A percentile compares a stretch with the other conserved stretches of the same genome.
These are phyloP conservation scores for Aeschynomene evenia DNA, from an alignment of 306 rosid genomes.

Conservation along the genomic window DNA sequence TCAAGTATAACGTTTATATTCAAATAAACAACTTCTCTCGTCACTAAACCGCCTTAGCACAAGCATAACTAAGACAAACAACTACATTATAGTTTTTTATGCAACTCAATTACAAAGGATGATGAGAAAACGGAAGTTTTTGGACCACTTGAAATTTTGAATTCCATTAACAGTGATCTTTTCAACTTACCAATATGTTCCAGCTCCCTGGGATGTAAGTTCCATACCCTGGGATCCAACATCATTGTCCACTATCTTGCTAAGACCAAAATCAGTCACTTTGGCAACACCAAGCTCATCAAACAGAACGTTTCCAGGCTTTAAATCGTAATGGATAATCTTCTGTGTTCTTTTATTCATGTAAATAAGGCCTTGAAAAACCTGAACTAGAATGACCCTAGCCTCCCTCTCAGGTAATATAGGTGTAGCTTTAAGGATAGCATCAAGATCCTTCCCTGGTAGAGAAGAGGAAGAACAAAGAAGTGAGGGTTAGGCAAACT, in stretches of 20 bases:
- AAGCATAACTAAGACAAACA: background rate
- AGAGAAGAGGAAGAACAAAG: conserved; percentile 13
- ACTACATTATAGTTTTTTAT: background rate
- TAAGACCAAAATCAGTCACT: conserved; percentile 99
- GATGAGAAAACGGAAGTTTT: background rate
- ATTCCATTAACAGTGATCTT: conserved; percentile 26
- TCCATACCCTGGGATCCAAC: conserved; percentile 99
- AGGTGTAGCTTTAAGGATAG: conserved; percentile 87
- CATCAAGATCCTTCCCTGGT: conserved; percentile 98
- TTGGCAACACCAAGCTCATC: conserved; percentile 94
- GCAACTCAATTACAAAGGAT: background rate
- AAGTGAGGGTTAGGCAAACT: background rate
- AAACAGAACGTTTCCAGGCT: conserved; percentile 98
- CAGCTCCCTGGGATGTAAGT: conserved; percentile 99
- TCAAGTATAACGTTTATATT: too few relatives aligned
- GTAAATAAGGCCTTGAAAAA: conserved; percentile 93
- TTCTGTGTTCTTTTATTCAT: conserved; percentile 88
- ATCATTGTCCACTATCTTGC: conserved; percentile 95
- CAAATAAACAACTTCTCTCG: background rate
- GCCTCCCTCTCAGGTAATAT: conserved; percentile 94
- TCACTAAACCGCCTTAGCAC: background rate
- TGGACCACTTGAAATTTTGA: conserved; percentile 16
- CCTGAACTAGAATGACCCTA: conserved; percentile 82
- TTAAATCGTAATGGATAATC: conserved; percentile 95
- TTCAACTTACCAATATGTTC: conserved; percentile 89